Base-by-base conservation (phyloP, 768 basidiomycete species). In the Boletus rex-veris region DNA sequence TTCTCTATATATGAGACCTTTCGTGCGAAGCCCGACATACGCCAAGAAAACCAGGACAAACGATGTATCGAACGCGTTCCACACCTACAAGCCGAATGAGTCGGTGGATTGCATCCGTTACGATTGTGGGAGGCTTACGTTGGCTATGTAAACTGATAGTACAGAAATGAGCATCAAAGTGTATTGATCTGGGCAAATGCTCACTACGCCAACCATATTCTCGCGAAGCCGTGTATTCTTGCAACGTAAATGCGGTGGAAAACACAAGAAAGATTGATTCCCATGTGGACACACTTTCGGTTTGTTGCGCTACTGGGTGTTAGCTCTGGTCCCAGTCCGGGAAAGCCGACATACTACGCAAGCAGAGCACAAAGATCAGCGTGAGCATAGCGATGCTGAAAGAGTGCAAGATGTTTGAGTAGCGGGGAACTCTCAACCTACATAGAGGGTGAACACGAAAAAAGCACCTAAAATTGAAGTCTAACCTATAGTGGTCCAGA, bases 121-220 rank as follows among this genome's bases (percentile, higher is more conserved):
- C 48, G 39, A 21, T 58, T n/a, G 57, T 52, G 8, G 21, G 21
- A 44, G n/a, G 39, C 19, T 64, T 65, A 90, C 90, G 64, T 91
- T 92, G 19, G 91, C 89, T 40, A 91, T 82, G 67, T 94, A 94
- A 49, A 94, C 91, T 80, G 59, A 45, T 15, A 40, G 4, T 33
- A 43, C 24, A 48, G 12, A 24, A 18, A 7, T 58, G 18, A 53
- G 57, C 45, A 50, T 52, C 37, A 16, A 12, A 10, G 5, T 0
- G 31, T n/a, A 30, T 55, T 40, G 38, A 38, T 52, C 47, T 35
- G 19, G 35, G 18, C 37, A n/a, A 43, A 46, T n/a, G 77, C 90
- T 72, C 63, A 92, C 91, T 85, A 42, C 81, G 79, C 90, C 89
- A 93, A 24, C 93, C 92, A 63, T 94, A 85, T 67, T 94, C 91